Base-by-base conservation (phyloP, 495 filamentous ascomycete species). In the Ascodesmis nigricans region DNA sequence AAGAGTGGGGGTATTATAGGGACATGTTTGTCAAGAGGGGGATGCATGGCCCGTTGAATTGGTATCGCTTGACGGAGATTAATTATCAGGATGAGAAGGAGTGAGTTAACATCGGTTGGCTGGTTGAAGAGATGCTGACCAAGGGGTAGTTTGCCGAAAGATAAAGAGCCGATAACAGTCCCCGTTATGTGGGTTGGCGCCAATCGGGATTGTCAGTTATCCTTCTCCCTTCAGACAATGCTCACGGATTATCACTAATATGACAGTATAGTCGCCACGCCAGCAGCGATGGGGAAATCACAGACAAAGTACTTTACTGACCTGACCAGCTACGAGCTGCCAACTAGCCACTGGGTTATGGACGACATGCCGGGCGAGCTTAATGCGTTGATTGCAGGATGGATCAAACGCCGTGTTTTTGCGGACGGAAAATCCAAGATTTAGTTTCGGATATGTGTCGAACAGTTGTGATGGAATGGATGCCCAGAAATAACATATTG, bases 171-270 rank as follows among this genome's bases (percentile, higher is more conserved):
- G n/a, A n/a, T n/a, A n/a, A n/a, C n/a, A n/a, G 56, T 71, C 29
- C 84, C 84, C 7, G 59, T 69, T 6, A 60, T 93, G 40, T 75
- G 82, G 46, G 62, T 97, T 32, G 61, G 64, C 38, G 82, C 76
- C 0, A 61, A 58, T n/a, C 61, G 62, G 22, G 81, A 92, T 42
- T 31, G 31, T 34, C 20, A 31, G 15, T 16, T 16, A 31, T 31
- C 29, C 13, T 11, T 5, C 3, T 16, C 6, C 15, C 3, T 21
- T 23, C 17, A 21, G 31, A 15, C 10, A 34, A 34, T 10, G 22
- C n/a, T 18, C 3, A n/a, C 16, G 22, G n/a, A 11, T 25, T 47
- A 6, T 25, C 6, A 25, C 6, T 6, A 25, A 6, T 25, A 25
- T 6, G 6, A 11, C 6, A 6, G 11, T 25, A 25, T 6, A 34